Base-by-base conservation (phyloP, 202 grass and related monocot genomes). In the Setaria italica region DNA sequence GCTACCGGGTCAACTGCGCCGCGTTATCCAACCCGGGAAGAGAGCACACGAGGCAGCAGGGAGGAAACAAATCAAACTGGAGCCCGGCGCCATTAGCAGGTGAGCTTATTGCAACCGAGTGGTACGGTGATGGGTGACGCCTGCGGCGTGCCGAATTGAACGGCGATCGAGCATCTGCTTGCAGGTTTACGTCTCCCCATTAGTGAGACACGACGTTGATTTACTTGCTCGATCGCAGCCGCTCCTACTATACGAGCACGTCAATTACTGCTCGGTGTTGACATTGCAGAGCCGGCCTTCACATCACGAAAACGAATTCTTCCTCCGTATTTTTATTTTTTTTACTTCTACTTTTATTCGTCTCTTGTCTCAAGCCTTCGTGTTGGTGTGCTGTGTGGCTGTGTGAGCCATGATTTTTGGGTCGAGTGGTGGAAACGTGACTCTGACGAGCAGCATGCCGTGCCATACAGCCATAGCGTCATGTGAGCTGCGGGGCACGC, bases 31-130 rank as follows among this genome's bases (percentile, higher is more conserved):
- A 74, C 47, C 9, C 16, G 60, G 33, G 2, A 87, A 58, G 13
- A 67, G 43, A 72, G 84, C 2, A 90, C 75, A 83, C 80, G 74
- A 84, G 84, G 88, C 88, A 87, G 34, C 43, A 48, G 46, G 70
- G 6, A 62, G 21, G 21, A 2, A 47, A 3, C 67, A 12, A 78
- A 72, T n/a, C 41, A 80, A 51, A 80, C 33, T 25, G 77, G 25
- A 2, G 60, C 5, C 29, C 10, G 16, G 62, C 19, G 59, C 59
- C 62, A 70, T 62, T 6, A 29, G 55, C 32, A 49, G 76, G 59
- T 30, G 34, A 39, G 21, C 13, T 13, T 16, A 59, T 70, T 19
- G 48, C 43, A 8, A 6, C 17, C 47, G 82, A 67, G 11, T 7
- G n/a, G 54, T 71, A 21, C 60, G 58, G 58, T 30, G 74, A 49